Evolutionary conservation across 106 monocot genomes (phyloP).

Genomic region (Allium fistulosum): DNA sequence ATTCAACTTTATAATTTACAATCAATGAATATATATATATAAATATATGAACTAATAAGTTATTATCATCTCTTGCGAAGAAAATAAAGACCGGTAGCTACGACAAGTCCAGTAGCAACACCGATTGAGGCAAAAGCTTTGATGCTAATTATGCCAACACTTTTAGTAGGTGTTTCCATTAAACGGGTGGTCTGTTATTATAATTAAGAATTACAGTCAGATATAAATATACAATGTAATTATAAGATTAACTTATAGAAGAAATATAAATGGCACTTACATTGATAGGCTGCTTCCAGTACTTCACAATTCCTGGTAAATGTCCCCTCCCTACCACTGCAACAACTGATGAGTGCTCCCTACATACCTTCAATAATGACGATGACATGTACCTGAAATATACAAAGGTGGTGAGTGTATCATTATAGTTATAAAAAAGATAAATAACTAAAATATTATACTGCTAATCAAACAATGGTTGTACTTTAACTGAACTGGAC

Average conservation of each 20-base stretch:
- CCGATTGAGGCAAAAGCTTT: constrained; percentile 54
- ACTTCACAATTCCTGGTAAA: constrained; percentile 80
- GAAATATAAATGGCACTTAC: constrained; percentile 21
- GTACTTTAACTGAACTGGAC: no score
- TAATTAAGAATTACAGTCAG: background rate
- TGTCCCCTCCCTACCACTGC: constrained; percentile 96
- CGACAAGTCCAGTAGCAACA: constrained; percentile 35
- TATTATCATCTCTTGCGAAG: constrained; percentile 38
- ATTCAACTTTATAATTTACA: no score
- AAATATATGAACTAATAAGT: no score
- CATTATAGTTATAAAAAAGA: no score
- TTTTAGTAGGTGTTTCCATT: constrained; percentile 46
- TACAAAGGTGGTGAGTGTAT: no score
- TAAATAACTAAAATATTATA: no score
- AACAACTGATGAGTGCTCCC: constrained; percentile 84
- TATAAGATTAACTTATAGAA: background rate
- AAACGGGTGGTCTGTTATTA: constrained; percentile 40
- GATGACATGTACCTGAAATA: constrained; percentile 87
- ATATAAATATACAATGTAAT: background rate
- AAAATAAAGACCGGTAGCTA: constrained; percentile 63
- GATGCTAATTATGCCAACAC: constrained; percentile 15
- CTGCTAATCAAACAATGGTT: no score
- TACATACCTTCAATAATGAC: constrained; percentile 54
- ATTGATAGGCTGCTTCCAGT: constrained; percentile 86
- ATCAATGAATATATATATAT: no score